Percentiles rank a stretch among this genome's conserved stretches.
Evolutionary conservation across 2,329 filamentous ascomycete genomes (phyloP).

Genomic region (Arachnopeziza araneosa): DNA sequence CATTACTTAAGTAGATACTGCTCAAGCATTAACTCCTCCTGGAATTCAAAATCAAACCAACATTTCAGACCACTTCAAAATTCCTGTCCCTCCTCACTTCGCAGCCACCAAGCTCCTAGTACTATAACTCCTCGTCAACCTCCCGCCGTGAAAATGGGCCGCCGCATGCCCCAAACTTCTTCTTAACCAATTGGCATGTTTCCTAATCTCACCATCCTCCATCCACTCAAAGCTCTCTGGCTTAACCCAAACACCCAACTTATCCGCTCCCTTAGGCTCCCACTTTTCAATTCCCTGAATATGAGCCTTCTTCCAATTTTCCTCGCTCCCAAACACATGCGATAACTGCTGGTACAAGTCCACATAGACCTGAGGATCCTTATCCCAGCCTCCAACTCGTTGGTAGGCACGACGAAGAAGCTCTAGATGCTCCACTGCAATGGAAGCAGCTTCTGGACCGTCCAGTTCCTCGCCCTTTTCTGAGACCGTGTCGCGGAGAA

Average conservation of each 20-base stretch:
- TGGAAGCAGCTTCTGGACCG: constrained; percentile 26
- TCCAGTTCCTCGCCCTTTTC: constrained; percentile 23
- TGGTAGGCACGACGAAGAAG: constrained; percentile 36
- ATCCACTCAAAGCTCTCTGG: constrained; percentile 16
- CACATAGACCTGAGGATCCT: constrained; percentile 12
- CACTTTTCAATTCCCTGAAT: constrained; percentile 12
- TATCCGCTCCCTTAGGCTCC: constrained; percentile 11
- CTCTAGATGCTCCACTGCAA: constrained; percentile 29
- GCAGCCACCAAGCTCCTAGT: background rate
- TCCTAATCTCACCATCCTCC: constrained; percentile 1
- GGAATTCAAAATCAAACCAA: too few relatives aligned
- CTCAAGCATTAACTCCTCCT: too few relatives aligned
- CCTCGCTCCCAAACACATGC: constrained; percentile 12
- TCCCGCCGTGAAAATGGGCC: background rate
- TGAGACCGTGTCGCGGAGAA: constrained; percentile 22
- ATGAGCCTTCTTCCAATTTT: constrained; percentile 13
- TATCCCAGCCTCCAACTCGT: constrained; percentile 36
- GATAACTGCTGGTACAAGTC: constrained; percentile 14
- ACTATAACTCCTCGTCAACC: constrained; percentile 1
- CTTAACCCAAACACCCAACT: constrained; percentile 10
- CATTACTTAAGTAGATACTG: too few relatives aligned
- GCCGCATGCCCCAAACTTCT: background rate
- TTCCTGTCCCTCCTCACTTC: too few relatives aligned
- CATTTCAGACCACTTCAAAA: too few relatives aligned
- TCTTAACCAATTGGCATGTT: constrained; percentile 16